Percentiles rank a stretch among this genome's conserved stretches.
These are phyloP conservation scores for Arachis stenosperma DNA, from an alignment of 306 rosid species.

Conservation along the genomic window DNA sequence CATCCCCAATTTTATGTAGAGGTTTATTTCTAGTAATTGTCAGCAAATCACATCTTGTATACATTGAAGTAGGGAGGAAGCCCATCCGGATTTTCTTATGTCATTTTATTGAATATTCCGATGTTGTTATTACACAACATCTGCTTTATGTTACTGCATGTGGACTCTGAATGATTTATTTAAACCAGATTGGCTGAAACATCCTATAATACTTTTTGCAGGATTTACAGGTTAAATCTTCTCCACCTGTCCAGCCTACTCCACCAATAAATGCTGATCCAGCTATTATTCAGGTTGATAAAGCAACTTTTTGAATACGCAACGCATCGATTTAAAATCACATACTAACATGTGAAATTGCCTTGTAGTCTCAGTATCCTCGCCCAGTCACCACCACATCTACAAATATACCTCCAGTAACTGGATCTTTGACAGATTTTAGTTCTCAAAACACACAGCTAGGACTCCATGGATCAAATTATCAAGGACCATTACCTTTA, in stretches of 20 bases:
- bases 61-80: slow-evolving; percentile 24
- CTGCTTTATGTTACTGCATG: slow-evolving; percentile 19
- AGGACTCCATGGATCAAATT: slow-evolving; percentile 75
- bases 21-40: slow-evolving; percentile 7
- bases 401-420: slow-evolving; percentile 69
- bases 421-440: slow-evolving; percentile 65
- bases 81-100: slow-evolving; percentile 27
- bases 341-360: slow-evolving; percentile 37
- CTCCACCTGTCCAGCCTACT: slow-evolving; percentile 77
- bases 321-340: slow-evolving; percentile 16
- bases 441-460: slow-evolving; percentile 66
- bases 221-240: slow-evolving; percentile 93
- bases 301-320: neutral
- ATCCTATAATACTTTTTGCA: slow-evolving; percentile 44
- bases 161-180: neutral
- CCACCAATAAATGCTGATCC: slow-evolving; percentile 76
- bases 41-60: slow-evolving; percentile 10
- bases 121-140: neutral
- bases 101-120: neutral
- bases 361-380: slow-evolving; percentile 85
- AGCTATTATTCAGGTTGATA: slow-evolving; percentile 80
- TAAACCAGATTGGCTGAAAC: slow-evolving; percentile 23
- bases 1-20: slow-evolving; percentile 15
- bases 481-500: slow-evolving; percentile 75
- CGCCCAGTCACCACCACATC: slow-evolving; percentile 58